Base-by-base conservation (phyloP, 768 basidiomycete genomes). In the Kwoniella bestiolae region DNA sequence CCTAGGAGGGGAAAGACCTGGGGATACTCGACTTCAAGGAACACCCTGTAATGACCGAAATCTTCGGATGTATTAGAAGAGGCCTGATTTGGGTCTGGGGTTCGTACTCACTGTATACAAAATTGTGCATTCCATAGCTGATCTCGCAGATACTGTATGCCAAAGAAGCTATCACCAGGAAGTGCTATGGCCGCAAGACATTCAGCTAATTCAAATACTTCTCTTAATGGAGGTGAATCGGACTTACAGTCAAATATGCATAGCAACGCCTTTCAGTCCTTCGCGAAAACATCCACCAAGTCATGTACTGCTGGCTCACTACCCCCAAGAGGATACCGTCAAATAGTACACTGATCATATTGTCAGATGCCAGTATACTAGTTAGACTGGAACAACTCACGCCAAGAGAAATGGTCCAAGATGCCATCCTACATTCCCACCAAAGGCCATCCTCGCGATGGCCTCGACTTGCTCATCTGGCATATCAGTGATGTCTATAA, bases 301-400 rank as follows among this genome's bases (percentile, higher is more conserved):
- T 29, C 49, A 61, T 38, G 31, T 61, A 61, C 50, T 61, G 60
- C 50, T 61, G 60, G 25, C 32, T 35, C 4, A 61, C 23, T 3
- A 61, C 34, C 3, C 60, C 60, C 14, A 52, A 44, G 12, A 38
- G 16, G 3, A 61, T 23, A n/a, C 41, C 9, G 21, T 61, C 60
- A 23, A 61, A 28, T 5, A 45, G 3, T 8, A 60, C 46, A 4
- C 58, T 60, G 29, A 26, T 23, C 26, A 38, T 18, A 60, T 49
- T 29, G 5, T 16, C 18, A 23, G 11, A 12, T 16, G 16, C 41
- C 0, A 28, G 58, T 29, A 7, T n/a, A 21, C 25, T 5, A 16
- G 25, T 4, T 49, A 3, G 11, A 29, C 1, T 21, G n/a, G 9
- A 41, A n/a, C 18, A 28, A 49, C 60, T 41, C 35, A 61, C 60